A percentile compares a stretch with the other conserved stretches of the same genome.
phyloP scores from a whole-genome alignment of 1,284 basidiomycete genomes.

The Boletellus deceptivus region DNA sequence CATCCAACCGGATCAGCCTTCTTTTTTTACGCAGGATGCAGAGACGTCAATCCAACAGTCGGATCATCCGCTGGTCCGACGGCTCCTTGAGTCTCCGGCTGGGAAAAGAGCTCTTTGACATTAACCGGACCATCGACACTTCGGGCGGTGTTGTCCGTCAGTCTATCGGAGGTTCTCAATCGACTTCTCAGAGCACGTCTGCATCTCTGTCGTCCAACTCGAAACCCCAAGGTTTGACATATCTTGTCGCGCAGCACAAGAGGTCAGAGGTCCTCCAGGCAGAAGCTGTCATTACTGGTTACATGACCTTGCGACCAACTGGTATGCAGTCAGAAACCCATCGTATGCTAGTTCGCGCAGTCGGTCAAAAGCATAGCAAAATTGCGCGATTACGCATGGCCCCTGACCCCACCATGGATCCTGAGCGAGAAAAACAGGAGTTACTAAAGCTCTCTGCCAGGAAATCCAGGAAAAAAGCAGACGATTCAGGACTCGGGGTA shows the following conservation, averaged over 20 bases:
- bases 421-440: conserved; percentile 71
- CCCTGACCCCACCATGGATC: conserved; percentile 68
- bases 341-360: conserved; percentile 81
- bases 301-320: conserved; percentile 81
- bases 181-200: conserved; percentile 35
- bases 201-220: conserved; percentile 23
- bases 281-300: conserved; percentile 79
- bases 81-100: conserved; percentile 83
- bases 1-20: not conserved
- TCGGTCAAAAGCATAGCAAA: conserved; percentile 81
- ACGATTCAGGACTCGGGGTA: conserved; percentile 46
- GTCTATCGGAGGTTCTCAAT: conserved; percentile 45
- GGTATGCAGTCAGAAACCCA: conserved; percentile 90
- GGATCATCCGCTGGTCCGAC: conserved; percentile 90
- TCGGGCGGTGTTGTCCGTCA: conserved; percentile 60
- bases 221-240: conserved; percentile 74
- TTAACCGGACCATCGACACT: conserved; percentile 72
- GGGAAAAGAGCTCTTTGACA: conserved; percentile 89
- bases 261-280: conserved; percentile 82
- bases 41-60: conserved; percentile 82
- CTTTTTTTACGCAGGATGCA: conserved; percentile 32
- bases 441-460: conserved; percentile 61
- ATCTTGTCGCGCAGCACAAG: conserved; percentile 88
- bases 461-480: conserved; percentile 54
- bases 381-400: conserved; percentile 74